A percentile compares a stretch with the other conserved stretches of the same genome.
Evolutionary conservation across 345 rosid genomes (phyloP).

Genomic region (Populus euphratica): DNA sequence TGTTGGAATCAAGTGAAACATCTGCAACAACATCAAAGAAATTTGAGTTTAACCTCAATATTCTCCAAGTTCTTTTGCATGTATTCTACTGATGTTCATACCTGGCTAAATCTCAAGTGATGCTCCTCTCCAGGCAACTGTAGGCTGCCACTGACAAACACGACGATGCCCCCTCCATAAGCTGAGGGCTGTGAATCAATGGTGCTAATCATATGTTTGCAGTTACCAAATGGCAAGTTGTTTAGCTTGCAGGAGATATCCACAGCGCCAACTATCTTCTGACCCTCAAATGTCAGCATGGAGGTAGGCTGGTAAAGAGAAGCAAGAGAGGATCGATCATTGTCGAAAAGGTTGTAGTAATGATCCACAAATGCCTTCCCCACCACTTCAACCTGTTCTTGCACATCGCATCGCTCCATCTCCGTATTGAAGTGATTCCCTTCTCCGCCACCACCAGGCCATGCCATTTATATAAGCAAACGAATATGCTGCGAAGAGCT

Average conservation of each 20-base stretch:
- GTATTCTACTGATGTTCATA: constrained; percentile 3
- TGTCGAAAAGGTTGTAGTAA: constrained; percentile 70
- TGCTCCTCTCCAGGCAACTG: constrained; percentile 66
- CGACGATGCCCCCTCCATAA: constrained; percentile 50
- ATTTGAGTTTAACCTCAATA: too few relatives aligned
- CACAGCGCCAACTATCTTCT: constrained; percentile 47
- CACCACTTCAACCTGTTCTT: constrained; percentile 54
- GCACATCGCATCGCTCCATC: constrained; percentile 28
- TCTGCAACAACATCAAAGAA: constrained; percentile 33
- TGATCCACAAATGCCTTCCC: constrained; percentile 77
- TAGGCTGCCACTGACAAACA: constrained; percentile 79
- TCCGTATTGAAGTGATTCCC: background rate
- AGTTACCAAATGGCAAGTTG: constrained; percentile 64
- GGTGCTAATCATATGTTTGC: constrained; percentile 64
- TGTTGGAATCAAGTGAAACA: constrained; percentile 65
- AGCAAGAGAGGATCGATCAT: constrained; percentile 44
- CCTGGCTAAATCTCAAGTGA: constrained; percentile 77
- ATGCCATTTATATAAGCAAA: constrained; percentile 5
- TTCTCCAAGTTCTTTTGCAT: too few relatives aligned
- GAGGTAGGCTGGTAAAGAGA: constrained; percentile 62
- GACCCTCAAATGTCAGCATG: constrained; percentile 82
- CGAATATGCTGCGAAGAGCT: constrained; percentile 6
- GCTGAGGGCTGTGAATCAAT: constrained; percentile 72
- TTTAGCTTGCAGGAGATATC: constrained; percentile 59
- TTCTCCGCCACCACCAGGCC: background rate